Evolutionary conservation across 352 stramenopile genomes (phyloP).

Genomic region (Thalassiosira delicatula): DNA sequence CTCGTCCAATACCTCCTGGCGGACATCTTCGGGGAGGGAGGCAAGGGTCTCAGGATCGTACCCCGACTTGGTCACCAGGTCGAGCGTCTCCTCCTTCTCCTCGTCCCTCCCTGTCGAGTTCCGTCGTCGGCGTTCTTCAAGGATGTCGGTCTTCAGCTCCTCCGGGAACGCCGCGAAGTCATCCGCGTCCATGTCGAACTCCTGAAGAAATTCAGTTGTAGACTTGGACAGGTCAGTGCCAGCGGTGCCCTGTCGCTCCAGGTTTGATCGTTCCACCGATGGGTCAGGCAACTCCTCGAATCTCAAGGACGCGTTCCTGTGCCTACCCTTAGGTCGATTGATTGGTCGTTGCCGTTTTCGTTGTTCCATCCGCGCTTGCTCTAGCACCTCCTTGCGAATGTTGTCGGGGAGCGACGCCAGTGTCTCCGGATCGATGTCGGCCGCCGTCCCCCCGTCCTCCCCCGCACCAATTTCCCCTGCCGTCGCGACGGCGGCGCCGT

Average conservation of each 20-base stretch:
- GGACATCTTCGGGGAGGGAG: conserved; percentile 45
- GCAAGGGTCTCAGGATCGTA: conserved; percentile 47
- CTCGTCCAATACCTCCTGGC: conserved; percentile 41
- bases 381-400: conserved; percentile 40
- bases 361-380: conserved; percentile 21
- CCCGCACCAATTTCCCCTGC: too few species aligned
- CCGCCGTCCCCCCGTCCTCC: neutral
- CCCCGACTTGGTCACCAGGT: neutral
- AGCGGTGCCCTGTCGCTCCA: too few species aligned
- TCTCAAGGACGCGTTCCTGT: conserved; percentile 1
- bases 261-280: conserved; percentile 25
- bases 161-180: conserved; percentile 42
- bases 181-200: conserved; percentile 35
- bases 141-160: conserved; percentile 5
- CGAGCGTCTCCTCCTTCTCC: neutral
- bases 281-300: conserved; percentile 26
- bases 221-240: conserved; percentile 25
- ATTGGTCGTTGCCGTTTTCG: neutral
- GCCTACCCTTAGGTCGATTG: neutral
- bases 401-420: conserved; percentile 47
- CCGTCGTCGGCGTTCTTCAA: conserved; percentile 3
- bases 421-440: conserved; percentile 43
- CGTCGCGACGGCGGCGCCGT: neutral
- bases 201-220: conserved; percentile 36
- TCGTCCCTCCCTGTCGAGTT: neutral